Evolutionary conservation across 2,329 filamentous ascomycete species (phyloP).

Genomic region (Colletotrichum gloeosporioides): DNA sequence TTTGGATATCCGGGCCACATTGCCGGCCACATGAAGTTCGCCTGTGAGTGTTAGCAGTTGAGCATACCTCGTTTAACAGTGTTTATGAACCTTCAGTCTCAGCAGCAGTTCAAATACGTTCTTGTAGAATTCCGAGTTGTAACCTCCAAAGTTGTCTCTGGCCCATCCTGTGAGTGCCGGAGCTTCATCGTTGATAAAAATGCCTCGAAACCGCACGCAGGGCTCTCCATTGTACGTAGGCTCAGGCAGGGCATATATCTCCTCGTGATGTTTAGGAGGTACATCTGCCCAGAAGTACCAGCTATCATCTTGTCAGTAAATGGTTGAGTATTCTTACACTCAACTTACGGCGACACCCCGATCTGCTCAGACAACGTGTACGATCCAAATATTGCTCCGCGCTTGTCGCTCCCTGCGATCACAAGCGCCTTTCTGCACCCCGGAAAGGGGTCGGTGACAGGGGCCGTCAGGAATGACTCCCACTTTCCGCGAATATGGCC

Average conservation of each 20-base stretch:
- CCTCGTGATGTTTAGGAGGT: constrained; percentile 49
- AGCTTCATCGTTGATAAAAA: constrained; percentile 69
- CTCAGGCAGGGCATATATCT: constrained; percentile 54
- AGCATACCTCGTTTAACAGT: neutral
- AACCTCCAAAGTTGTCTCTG: constrained; percentile 54
- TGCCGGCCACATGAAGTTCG: constrained; percentile 72
- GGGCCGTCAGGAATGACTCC: constrained; percentile 58
- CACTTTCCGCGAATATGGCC: constrained; percentile 56
- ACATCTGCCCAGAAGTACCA: constrained; percentile 69
- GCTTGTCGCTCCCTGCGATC: constrained; percentile 63
- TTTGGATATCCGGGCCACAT: constrained; percentile 62
- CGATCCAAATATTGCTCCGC: constrained; percentile 63
- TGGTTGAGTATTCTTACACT: neutral
- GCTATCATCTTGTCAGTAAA: constrained; percentile 14
- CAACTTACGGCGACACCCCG: constrained; percentile 58
- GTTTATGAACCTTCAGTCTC: constrained; percentile 45
- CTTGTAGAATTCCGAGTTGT: constrained; percentile 62
- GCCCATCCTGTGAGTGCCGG: constrained; percentile 65
- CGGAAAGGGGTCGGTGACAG: constrained; percentile 48
- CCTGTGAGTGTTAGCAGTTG: constrained; percentile 31
- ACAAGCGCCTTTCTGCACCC: constrained; percentile 54
- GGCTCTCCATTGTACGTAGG: constrained; percentile 56
- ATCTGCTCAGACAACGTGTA: constrained; percentile 68
- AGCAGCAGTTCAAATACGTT: constrained; percentile 69
- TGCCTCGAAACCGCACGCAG: constrained; percentile 63